These are phyloP conservation scores for Populus hybrid DNA, from an alignment of 441 rosid species.

Conservation along the genomic window DNA sequence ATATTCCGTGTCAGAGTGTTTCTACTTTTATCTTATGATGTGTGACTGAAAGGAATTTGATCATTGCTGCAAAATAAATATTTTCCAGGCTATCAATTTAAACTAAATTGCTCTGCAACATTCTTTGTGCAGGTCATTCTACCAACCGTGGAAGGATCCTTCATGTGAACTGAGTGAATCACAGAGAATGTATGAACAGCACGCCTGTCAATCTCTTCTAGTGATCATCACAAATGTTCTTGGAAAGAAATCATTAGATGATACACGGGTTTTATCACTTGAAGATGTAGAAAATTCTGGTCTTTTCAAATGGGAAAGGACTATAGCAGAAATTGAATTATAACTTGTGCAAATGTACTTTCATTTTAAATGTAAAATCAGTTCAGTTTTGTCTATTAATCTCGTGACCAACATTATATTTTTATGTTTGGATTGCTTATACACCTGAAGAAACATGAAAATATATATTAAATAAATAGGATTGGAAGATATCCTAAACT, in stretches of 20 bases:
- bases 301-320: conserved; percentile 61
- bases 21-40: not conserved
- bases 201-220: conserved; percentile 60
- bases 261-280: conserved; percentile 28
- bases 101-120: not conserved
- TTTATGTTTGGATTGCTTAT: not conserved
- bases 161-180: conserved; percentile 37
- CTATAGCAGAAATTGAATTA: conserved; percentile 4
- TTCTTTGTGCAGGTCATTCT: conserved; percentile 56
- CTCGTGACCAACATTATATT: not conserved
- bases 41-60: not conserved
- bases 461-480: too few relatives aligned
- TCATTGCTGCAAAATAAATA: not conserved
- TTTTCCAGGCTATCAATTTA: not conserved
- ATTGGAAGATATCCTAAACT: too few relatives aligned
- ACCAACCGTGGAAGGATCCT: conserved; percentile 61
- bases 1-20: not conserved
- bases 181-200: conserved; percentile 55
- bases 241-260: conserved; percentile 32
- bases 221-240: conserved; percentile 41
- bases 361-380: not conserved
- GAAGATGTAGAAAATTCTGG: conserved; percentile 38
- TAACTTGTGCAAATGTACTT: not conserved
- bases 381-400: not conserved
- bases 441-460: too few relatives aligned